Evolutionary conservation across 257 asterid genomes (phyloP).

Genomic region (Phtheirospermum japonicum): DNA sequence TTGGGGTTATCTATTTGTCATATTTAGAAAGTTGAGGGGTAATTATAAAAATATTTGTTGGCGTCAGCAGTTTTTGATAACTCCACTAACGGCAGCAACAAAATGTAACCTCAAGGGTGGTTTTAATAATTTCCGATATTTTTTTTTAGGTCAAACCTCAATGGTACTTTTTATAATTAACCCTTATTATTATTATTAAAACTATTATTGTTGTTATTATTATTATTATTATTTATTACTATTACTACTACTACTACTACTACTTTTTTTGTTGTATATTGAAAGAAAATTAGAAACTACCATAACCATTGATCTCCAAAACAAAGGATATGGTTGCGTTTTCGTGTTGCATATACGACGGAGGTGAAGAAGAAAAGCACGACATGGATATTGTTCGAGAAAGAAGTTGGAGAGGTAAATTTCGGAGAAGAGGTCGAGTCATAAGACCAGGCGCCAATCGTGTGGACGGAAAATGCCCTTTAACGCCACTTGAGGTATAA

Average conservation of each 20-base stretch:
- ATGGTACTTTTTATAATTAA: no score
- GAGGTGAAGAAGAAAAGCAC: conserved; percentile 88
- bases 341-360: conserved; percentile 94
- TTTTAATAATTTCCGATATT: no score
- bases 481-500: conserved; percentile 92
- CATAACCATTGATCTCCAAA: conserved; percentile 7
- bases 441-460: conserved; percentile 95
- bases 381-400: conserved; percentile 98
- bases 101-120: no score
- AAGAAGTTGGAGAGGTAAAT: conserved; percentile 99
- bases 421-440: conserved; percentile 85
- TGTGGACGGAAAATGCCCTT: conserved; percentile 92
- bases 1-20: no score
- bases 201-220: no score
- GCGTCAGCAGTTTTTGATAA: no score
- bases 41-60: no score
- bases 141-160: neutral
- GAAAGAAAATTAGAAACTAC: neutral
- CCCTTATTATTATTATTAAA: no score
- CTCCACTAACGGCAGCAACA: no score
- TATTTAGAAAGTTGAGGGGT: neutral
- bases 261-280: neutral
- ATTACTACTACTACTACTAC: no score
- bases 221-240: no score
- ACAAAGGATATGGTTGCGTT: conserved; percentile 98